Evolutionary conservation across 2,329 filamentous ascomycete species (phyloP).

Genomic region (Colletotrichum zoysiae): DNA sequence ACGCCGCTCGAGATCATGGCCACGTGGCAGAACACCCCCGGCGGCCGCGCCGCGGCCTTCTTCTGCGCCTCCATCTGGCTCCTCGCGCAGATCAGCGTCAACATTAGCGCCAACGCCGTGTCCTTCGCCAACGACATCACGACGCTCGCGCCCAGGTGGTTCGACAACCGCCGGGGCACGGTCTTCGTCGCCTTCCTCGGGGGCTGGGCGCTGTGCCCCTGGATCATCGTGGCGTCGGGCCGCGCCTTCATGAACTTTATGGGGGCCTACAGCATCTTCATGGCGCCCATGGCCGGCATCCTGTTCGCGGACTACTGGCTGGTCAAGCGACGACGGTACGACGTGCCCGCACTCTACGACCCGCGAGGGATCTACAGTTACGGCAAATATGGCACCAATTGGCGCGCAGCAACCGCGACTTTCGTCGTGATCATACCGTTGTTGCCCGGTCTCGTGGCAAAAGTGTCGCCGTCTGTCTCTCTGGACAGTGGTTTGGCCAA

Average conservation of each 20-base stretch:
- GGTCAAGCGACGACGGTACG: constrained; percentile 52
- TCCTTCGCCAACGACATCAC: constrained; percentile 50
- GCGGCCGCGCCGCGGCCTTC: constrained; percentile 50
- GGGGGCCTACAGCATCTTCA: constrained; percentile 51
- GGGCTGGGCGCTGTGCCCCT: constrained; percentile 52
- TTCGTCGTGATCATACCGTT: constrained; percentile 46
- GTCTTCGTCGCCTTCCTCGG: constrained; percentile 49
- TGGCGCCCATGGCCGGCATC: constrained; percentile 57
- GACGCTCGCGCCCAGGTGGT: constrained; percentile 47
- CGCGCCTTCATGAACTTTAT: constrained; percentile 50
- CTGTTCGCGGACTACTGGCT: constrained; percentile 57
- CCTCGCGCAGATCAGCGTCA: constrained; percentile 54
- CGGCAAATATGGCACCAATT: constrained; percentile 48
- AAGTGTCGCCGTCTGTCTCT: constrained; percentile 46
- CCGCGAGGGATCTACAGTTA: constrained; percentile 56
- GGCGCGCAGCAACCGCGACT: constrained; percentile 49
- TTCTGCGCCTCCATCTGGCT: constrained; percentile 51
- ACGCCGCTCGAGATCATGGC: constrained; percentile 62
- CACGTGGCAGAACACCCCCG: constrained; percentile 51
- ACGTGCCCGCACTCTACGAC: constrained; percentile 58
- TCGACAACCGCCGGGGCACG: constrained; percentile 50
- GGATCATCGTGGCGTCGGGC: constrained; percentile 51
- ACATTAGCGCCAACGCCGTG: constrained; percentile 48
- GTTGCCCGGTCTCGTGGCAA: constrained; percentile 44
- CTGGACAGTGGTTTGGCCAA: constrained; percentile 45